Percentiles rank a stretch among this genome's conserved stretches.
phyloP scores from a whole-genome alignment of 108 stramenopile species.

The Stephanodiscus triporus region DNA sequence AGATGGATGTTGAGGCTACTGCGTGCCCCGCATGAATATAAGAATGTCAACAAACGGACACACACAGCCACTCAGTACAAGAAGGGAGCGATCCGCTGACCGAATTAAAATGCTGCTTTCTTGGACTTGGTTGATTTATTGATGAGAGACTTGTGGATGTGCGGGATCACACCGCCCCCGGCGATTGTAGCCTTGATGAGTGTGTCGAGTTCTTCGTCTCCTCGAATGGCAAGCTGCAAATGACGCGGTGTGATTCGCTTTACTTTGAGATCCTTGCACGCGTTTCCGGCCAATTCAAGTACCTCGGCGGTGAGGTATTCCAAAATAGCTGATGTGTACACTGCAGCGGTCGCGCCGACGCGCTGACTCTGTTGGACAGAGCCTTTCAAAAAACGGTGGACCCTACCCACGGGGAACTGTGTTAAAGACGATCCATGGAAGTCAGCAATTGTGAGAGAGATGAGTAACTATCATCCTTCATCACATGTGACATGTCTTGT shows the following conservation, averaged over 20 bases:
- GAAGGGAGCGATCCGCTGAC: neutral
- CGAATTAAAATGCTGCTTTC: slow-evolving; percentile 1
- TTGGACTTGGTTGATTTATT: slow-evolving; percentile 7
- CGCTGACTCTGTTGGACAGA: slow-evolving; percentile 55
- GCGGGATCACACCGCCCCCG: slow-evolving; percentile 95
- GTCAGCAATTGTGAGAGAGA: slow-evolving; percentile 97
- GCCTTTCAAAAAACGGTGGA: slow-evolving; percentile 89
- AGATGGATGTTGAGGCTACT: neutral
- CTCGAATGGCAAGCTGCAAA: slow-evolving; percentile 94
- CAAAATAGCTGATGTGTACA: slow-evolving; percentile 95
- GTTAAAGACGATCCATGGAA: slow-evolving; percentile 99
- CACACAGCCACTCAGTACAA: neutral
- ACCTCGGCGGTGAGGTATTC: slow-evolving; percentile 96
- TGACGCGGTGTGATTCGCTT: slow-evolving; percentile 93
- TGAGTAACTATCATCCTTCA: slow-evolving; percentile 64
- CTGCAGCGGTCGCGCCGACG: slow-evolving; percentile 94
- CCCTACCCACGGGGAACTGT: slow-evolving; percentile 98
- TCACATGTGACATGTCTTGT: slow-evolving; percentile 56
- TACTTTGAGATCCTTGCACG: slow-evolving; percentile 98
- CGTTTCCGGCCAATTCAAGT: slow-evolving; percentile 95
- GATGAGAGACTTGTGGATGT: slow-evolving; percentile 77
- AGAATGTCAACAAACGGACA: neutral
- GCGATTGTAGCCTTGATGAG: slow-evolving; percentile 95
- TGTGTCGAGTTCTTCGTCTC: slow-evolving; percentile 96
- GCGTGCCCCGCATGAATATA: neutral